phyloP scores from a whole-genome alignment of 2,329 filamentous ascomycete genomes.

The Pestalotiopsis sp. region DNA sequence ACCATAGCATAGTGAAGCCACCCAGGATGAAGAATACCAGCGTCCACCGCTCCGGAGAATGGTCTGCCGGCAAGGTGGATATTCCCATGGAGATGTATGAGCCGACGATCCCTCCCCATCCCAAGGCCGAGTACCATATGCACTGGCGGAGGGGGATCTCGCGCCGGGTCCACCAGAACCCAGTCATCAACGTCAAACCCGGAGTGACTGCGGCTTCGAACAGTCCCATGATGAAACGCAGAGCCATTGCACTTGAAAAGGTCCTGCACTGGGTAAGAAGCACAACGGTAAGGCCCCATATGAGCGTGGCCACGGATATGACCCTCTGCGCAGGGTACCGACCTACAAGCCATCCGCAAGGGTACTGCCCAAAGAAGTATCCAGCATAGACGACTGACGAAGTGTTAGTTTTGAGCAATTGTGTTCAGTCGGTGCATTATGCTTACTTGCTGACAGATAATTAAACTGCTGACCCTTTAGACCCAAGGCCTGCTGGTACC shows the following conservation, averaged over 20 bases:
- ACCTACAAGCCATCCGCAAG: constrained; percentile 42
- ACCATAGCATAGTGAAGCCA: constrained; percentile 29
- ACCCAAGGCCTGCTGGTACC: constrained; percentile 35
- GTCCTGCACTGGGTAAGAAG: constrained; percentile 34
- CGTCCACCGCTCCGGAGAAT: constrained; percentile 28
- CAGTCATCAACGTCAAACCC: constrained; percentile 34
- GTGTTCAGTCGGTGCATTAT: neutral
- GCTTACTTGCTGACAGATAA: constrained; percentile 36
- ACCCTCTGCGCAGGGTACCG: constrained; percentile 39
- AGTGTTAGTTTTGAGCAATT: neutral
- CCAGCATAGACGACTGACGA: constrained; percentile 38
- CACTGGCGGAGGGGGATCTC: constrained; percentile 39
- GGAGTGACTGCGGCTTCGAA: constrained; percentile 32
- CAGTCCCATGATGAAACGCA: constrained; percentile 30
- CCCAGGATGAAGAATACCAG: constrained; percentile 27
- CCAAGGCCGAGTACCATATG: constrained; percentile 33
- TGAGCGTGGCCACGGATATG: constrained; percentile 31
- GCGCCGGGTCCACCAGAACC: constrained; percentile 37
- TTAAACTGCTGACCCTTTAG: constrained; percentile 38
- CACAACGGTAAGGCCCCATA: constrained; percentile 37
- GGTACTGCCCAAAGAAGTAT: constrained; percentile 44
- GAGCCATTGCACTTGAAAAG: constrained; percentile 21
- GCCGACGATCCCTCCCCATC: constrained; percentile 28
- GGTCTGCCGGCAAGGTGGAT: constrained; percentile 27
- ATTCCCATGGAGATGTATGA: constrained; percentile 26